Conservation (phyloP, 2,329 filamentous ascomycete species). For the Diaporthe sp. region DNA sequence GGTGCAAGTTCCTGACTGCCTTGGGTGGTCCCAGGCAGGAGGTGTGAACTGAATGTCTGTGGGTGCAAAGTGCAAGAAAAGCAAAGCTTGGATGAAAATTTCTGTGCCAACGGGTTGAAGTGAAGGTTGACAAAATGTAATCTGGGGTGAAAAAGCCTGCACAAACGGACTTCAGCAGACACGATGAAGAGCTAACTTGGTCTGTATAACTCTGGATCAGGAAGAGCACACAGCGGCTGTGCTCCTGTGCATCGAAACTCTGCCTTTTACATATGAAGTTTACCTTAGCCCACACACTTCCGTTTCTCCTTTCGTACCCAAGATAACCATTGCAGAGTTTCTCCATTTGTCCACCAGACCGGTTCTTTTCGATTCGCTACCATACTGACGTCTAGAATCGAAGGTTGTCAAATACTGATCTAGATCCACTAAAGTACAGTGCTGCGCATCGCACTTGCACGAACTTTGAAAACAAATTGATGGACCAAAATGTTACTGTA, state of each 20-base stretch:
- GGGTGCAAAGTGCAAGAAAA: background rate
- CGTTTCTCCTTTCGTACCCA: background rate
- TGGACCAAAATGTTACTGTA: no score
- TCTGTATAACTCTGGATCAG: background rate
- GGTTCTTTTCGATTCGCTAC: no score
- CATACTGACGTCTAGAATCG: no score
- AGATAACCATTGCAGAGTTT: no score
- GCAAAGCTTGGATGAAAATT: background rate
- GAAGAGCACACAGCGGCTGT: background rate
- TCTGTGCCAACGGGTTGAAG: background rate
- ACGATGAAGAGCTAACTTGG: background rate
- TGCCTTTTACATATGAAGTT: background rate
- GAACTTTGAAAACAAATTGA: no score
- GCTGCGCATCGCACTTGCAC: no score
- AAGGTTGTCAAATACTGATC: no score
- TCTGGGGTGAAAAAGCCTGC: background rate
- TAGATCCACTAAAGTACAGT: no score
- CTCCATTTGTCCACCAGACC: no score
- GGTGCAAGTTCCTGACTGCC: background rate
- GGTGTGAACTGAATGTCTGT: background rate
- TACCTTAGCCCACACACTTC: background rate
- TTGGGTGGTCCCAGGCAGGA: background rate
- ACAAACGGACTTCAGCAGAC: background rate
- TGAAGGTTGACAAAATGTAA: background rate
- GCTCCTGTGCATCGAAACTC: background rate